Conservation (phyloP, 768 basidiomycete genomes). For the Neoboletus brunneissimus region DNA sequence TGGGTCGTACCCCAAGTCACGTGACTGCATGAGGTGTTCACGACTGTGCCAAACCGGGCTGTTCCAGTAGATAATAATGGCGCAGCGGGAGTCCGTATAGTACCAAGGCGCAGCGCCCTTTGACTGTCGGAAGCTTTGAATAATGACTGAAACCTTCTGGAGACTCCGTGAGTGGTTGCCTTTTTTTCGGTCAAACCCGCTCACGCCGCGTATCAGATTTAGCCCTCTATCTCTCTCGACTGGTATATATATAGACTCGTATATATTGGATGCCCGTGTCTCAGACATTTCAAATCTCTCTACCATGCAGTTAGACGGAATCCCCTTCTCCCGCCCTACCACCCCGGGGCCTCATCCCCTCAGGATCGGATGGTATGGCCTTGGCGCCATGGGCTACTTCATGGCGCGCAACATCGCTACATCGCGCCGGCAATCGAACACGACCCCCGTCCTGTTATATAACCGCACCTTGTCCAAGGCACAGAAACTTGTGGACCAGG, state of each 20-base stretch:
- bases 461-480: constrained; percentile 69
- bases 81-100: background rate
- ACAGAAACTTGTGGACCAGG: constrained; percentile 52
- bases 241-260: background rate
- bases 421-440: constrained; percentile 38
- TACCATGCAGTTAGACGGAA: constrained; percentile 11
- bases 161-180: background rate
- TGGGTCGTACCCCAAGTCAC: constrained; percentile 5
- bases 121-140: background rate
- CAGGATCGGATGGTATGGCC: constrained; percentile 45
- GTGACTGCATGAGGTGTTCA: background rate
- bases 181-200: background rate
- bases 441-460: constrained; percentile 64
- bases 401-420: constrained; percentile 82
- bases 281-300: constrained; percentile 3
- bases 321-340: constrained; percentile 59
- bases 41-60: too few species aligned
- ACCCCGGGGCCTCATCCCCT: constrained; percentile 43
- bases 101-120: background rate
- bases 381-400: constrained; percentile 68
- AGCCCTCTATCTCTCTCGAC: background rate
- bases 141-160: background rate
- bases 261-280: constrained; percentile 7
- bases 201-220: background rate
- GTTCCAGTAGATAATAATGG: background rate